Conservation (phyloP, 768 basidiomycete genomes). For the Plicaturopsis crispa region DNA sequence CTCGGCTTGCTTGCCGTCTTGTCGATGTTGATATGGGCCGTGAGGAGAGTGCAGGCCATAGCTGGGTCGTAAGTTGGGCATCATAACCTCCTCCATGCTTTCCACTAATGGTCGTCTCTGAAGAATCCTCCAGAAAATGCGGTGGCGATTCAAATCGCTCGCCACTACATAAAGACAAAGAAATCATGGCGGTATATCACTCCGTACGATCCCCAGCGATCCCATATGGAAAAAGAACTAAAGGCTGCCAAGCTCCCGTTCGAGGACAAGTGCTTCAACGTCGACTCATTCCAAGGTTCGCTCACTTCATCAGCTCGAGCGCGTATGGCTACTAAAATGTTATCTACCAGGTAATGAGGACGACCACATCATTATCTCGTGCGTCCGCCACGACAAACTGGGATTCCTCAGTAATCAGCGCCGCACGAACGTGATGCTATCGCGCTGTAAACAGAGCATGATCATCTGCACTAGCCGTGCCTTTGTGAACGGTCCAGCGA, state of each 20-base stretch:
- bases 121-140: slow-evolving; percentile 61
- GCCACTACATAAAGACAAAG: slow-evolving; percentile 40
- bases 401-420: slow-evolving; percentile 63
- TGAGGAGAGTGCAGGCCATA: slow-evolving; percentile 19
- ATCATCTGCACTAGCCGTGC: slow-evolving; percentile 56
- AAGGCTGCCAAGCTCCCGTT: slow-evolving; percentile 42
- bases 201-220: slow-evolving; percentile 73
- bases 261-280: slow-evolving; percentile 68
- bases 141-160: slow-evolving; percentile 49
- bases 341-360: slow-evolving; percentile 67
- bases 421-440: slow-evolving; percentile 85
- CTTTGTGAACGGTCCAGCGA: slow-evolving; percentile 46
- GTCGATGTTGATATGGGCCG: slow-evolving; percentile 29
- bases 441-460: slow-evolving; percentile 74
- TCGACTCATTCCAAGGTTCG: slow-evolving; percentile 76
- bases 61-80: slow-evolving; percentile 27
- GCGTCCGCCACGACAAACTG: slow-evolving; percentile 53
- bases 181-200: slow-evolving; percentile 63
- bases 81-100: slow-evolving; percentile 39
- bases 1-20: slow-evolving; percentile 20
- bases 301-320: slow-evolving; percentile 7
- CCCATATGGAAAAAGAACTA: slow-evolving; percentile 47
- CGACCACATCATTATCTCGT: slow-evolving; percentile 65
- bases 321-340: slow-evolving; percentile 5
- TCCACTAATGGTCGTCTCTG: slow-evolving; percentile 39